Evolutionary conservation across 129 eudicot species (phyloP).

Genomic region (Tagetes patula): DNA sequence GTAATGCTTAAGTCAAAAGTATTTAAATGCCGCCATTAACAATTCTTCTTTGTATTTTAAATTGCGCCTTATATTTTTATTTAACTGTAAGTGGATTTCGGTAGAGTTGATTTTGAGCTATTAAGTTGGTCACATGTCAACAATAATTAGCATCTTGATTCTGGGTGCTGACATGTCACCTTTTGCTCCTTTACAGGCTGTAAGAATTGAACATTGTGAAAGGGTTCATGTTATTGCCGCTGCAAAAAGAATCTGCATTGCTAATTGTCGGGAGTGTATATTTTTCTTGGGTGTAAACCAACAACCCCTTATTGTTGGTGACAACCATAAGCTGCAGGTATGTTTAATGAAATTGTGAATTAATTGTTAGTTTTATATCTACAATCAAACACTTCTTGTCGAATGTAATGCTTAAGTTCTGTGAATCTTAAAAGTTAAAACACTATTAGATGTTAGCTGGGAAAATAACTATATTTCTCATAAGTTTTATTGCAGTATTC

Average conservation of each 20-base stretch:
- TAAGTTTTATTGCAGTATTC: neutral
- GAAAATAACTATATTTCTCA: neutral
- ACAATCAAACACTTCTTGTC: neutral
- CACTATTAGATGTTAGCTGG: neutral
- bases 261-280: slow-evolving; percentile 95
- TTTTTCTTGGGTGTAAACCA: slow-evolving; percentile 96
- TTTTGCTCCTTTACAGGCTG: slow-evolving; percentile 57
- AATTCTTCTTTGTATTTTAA: neutral
- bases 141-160: neutral
- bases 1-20: neutral
- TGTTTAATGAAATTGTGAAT: neutral
- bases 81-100: slow-evolving; percentile 12
- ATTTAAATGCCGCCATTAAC: neutral
- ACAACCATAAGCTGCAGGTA: slow-evolving; percentile 97
- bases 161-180: slow-evolving; percentile 1
- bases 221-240: slow-evolving; percentile 92
- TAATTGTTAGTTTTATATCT: neutral
- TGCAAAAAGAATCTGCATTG: slow-evolving; percentile 86
- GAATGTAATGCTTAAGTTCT: neutral
- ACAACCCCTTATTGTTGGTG: slow-evolving; percentile 94
- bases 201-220: slow-evolving; percentile 97
- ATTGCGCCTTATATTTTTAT: neutral
- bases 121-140: neutral
- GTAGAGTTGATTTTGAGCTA: neutral
- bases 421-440: neutral